Percentiles rank a stretch among this genome's conserved stretches.
Evolutionary conservation across 352 stramenopile genomes (phyloP).

Genomic region (Thalassiosira mediterranea): DNA sequence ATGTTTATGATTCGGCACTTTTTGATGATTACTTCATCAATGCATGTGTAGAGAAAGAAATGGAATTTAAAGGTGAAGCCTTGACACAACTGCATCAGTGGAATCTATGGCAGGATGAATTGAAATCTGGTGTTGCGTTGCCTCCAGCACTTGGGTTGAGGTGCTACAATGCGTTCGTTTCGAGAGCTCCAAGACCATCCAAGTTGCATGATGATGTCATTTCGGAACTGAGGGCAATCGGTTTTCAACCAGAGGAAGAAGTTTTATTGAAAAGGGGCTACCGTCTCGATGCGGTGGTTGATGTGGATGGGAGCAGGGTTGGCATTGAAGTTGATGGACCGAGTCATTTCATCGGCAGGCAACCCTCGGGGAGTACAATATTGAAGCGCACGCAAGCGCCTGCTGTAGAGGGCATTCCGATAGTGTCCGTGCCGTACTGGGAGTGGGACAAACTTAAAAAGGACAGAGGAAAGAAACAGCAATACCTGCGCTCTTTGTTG

Average conservation of each 20-base stretch:
- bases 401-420: neutral
- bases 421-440: slow-evolving; percentile 22
- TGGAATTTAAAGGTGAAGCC: slow-evolving; percentile 22
- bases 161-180: slow-evolving; percentile 27
- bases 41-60: slow-evolving; percentile 12
- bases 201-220: slow-evolving; percentile 15
- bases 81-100: slow-evolving; percentile 48
- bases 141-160: slow-evolving; percentile 14
- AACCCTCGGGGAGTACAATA: neutral
- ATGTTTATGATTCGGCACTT: neutral
- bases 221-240: neutral
- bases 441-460: slow-evolving; percentile 19
- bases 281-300: slow-evolving; percentile 15
- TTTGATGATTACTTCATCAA: slow-evolving; percentile 29
- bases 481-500: slow-evolving; percentile 3
- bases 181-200: neutral
- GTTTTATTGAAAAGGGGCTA: slow-evolving; percentile 2
- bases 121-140: slow-evolving; percentile 7
- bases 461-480: neutral
- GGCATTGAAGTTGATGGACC: slow-evolving; percentile 17
- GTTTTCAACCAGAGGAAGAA: slow-evolving; percentile 8
- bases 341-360: slow-evolving; percentile 2
- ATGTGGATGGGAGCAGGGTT: slow-evolving; percentile 7
- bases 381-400: slow-evolving; percentile 11
- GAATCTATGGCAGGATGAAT: slow-evolving; percentile 35